Evolutionary conservation across 169 alveolate species (phyloP), one percentile per base, ranked within the genome.

Genomic region (Fabrea salina): DNA sequence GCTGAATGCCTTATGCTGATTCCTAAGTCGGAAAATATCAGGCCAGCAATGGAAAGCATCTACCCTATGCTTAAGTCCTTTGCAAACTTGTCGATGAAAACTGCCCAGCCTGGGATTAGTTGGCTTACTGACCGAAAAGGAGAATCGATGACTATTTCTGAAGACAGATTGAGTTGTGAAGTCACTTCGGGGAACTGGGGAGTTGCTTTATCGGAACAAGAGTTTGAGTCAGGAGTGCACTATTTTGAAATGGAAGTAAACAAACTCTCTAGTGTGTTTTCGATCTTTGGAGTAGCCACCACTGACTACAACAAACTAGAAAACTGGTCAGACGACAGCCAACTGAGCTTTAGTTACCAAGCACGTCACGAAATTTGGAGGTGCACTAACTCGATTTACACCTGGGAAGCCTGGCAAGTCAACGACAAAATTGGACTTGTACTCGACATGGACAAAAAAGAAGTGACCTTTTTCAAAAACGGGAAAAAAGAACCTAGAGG

Each of bases 371-470:
- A 25, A 40, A 39, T 64, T 0, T 35, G 37, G 8, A 7, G 19
- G 8, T 39, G 4, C 4, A 35, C 22, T 7, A 40, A 64, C 3
- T 6, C 49, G 5, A 32, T 22, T 2, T 32, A 35, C 19, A 37
- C 35, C 5, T 64, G 27, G 47, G 57, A 64, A n/a, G 43, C 56
- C 0, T 64, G 3, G 32, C 35, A 53, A 2, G 5, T 53, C 4
- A 56, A 37, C 3, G 81, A 74, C 39, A 53, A 11, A 35, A 33
- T 74, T 53, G 81, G 81, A 5, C 7, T 74, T 8, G 30, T 74
- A 5, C 47, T 74, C 5, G 50, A 74, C 22, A 54, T 74, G 72
- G 71, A 51, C 49, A 35, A 53, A 1, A 74, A 74, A 54, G 54
- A 51, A 35, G 71, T 74, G 19, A 13, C 33, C 16, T 74, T 74